These are phyloP conservation scores for Tolypocladium pustulatum DNA, from an alignment of 2,329 filamentous ascomycete species.

Conservation along the genomic window DNA sequence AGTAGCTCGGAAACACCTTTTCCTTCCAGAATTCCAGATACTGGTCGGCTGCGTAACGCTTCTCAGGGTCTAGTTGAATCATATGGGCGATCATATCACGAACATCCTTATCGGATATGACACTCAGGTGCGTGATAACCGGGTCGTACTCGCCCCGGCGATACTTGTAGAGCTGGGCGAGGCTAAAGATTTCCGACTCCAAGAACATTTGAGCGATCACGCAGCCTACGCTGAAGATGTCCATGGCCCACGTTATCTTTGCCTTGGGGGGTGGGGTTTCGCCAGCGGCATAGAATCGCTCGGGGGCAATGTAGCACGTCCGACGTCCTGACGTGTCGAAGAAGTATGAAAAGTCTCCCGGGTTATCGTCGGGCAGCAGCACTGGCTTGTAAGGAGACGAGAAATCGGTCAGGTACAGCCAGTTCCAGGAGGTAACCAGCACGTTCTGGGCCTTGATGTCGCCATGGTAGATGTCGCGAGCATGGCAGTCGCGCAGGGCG, in stretches of 20 bases:
- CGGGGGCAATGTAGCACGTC: constrained; percentile 91
- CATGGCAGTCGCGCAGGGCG: constrained; percentile 83
- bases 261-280: constrained; percentile 50
- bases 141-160: constrained; percentile 88
- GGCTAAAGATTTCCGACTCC: constrained; percentile 92
- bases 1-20: constrained; percentile 92
- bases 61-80: constrained; percentile 89
- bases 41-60: constrained; percentile 85
- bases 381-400: constrained; percentile 92
- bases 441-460: constrained; percentile 99
- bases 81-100: constrained; percentile 87
- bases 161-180: constrained; percentile 93
- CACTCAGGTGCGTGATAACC: constrained; percentile 65
- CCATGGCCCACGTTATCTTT: constrained; percentile 83
- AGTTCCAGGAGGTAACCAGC: constrained; percentile 97
- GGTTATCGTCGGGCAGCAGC: constrained; percentile 89
- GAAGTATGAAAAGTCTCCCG: constrained; percentile 94
- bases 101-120: constrained; percentile 80
- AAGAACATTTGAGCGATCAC: constrained; percentile 95
- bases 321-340: constrained; percentile 87
- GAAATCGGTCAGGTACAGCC: constrained; percentile 97
- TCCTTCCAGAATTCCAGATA: constrained; percentile 86
- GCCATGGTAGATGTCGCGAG: constrained; percentile 82
- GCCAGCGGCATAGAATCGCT: constrained; percentile 70
- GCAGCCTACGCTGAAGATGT: constrained; percentile 93